Percentiles rank a stretch among this genome's conserved stretches.
Conservation (phyloP, 1,139 yeast genomes). For the Fermentozyma sake region DNA sequence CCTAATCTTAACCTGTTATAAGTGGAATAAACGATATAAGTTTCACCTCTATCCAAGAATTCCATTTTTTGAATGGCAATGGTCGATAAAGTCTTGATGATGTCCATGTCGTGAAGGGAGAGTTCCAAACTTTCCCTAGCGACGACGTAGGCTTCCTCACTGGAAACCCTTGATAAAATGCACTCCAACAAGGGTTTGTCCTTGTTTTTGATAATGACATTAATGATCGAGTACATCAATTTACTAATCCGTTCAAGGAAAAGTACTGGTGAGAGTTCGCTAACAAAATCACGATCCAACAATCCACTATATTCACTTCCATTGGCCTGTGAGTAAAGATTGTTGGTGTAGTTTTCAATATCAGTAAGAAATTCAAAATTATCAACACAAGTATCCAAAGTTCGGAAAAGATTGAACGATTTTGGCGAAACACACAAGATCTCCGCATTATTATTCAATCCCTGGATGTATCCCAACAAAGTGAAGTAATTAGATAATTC, state of each 20-base stretch:
- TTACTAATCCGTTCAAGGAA: slow-evolving; percentile 40
- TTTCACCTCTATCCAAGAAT: slow-evolving; percentile 42
- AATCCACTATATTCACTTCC: slow-evolving; percentile 20
- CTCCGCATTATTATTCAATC: slow-evolving; percentile 31
- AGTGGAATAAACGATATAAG: slow-evolving; percentile 42
- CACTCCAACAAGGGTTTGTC: slow-evolving; percentile 25
- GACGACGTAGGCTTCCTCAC: not conserved
- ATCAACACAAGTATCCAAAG: slow-evolving; percentile 37
- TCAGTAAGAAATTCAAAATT: slow-evolving; percentile 38
- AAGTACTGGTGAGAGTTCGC: slow-evolving; percentile 41
- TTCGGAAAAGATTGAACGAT: slow-evolving; percentile 29
- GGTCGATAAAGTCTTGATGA: slow-evolving; percentile 27
- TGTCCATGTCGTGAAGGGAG: slow-evolving; percentile 10
- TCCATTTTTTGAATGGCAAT: slow-evolving; percentile 39
- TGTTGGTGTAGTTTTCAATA: slow-evolving; percentile 32
- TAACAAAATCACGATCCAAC: slow-evolving; percentile 27
- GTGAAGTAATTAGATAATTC: slow-evolving; percentile 40
- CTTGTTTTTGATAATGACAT: slow-evolving; percentile 23
- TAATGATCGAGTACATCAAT: slow-evolving; percentile 32
- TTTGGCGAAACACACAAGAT: slow-evolving; percentile 26
- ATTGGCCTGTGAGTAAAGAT: slow-evolving; percentile 16
- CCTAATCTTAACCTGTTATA: slow-evolving; percentile 36
- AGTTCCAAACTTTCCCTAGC: slow-evolving; percentile 9
- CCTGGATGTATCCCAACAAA: slow-evolving; percentile 43
- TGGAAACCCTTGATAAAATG: slow-evolving; percentile 23